Conservation (phyloP, 2,329 filamentous ascomycete genomes). For the Monosporascus sp. region DNA sequence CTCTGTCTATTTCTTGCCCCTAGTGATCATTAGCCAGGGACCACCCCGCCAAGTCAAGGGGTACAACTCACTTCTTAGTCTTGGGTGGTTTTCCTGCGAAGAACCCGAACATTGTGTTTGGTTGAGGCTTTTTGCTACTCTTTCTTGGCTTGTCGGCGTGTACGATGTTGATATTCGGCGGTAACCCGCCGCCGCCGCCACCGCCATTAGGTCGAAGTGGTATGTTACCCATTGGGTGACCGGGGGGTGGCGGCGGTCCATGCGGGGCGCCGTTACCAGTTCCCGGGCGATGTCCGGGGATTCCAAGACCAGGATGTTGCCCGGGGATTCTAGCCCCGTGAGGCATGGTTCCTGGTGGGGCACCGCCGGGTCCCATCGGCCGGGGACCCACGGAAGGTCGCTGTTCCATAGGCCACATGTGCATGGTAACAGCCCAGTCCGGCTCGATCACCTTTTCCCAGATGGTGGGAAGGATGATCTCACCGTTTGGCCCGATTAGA, state of each 20-base stretch:
- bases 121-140: neutral
- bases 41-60: neutral
- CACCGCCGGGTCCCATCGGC: slow-evolving; percentile 9
- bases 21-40: too few relatives aligned
- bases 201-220: neutral
- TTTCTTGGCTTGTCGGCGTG: neutral
- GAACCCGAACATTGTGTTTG: neutral
- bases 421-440: slow-evolving; percentile 67
- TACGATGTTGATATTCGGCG: neutral
- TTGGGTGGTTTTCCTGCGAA: neutral
- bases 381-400: slow-evolving; percentile 5
- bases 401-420: slow-evolving; percentile 53
- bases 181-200: neutral
- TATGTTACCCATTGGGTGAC: neutral
- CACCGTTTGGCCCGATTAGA: slow-evolving; percentile 69
- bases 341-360: neutral
- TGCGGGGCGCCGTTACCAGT: neutral
- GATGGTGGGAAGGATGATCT: slow-evolving; percentile 75
- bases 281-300: neutral
- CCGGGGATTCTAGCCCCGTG: neutral
- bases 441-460: slow-evolving; percentile 80
- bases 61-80: slow-evolving; percentile 13
- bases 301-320: neutral
- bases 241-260: neutral
- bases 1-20: too few relatives aligned